phyloP scores from a whole-genome alignment of 2,329 filamentous ascomycete genomes.

The Aotearoamyces nothofagi region DNA sequence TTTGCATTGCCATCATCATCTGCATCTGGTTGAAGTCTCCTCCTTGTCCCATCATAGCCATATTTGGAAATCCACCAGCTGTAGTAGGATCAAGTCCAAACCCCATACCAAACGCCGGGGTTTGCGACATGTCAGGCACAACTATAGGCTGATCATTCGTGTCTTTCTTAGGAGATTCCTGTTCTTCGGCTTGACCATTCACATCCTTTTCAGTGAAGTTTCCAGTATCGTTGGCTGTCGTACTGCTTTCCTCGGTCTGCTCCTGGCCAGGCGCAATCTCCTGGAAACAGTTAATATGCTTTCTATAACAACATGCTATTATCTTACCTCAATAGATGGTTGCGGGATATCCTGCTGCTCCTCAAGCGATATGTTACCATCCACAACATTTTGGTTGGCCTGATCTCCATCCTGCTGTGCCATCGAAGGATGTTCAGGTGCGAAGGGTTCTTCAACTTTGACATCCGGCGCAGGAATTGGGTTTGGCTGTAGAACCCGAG shows the following conservation, averaged over 20 bases:
- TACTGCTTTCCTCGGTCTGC: slow-evolving; percentile 3
- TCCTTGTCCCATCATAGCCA: slow-evolving; percentile 23
- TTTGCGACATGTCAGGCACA: slow-evolving; percentile 2
- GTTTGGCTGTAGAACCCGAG: not conserved
- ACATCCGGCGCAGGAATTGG: slow-evolving; percentile 3
- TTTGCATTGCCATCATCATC: slow-evolving; percentile 65
- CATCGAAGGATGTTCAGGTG: slow-evolving; percentile 3
- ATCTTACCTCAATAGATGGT: slow-evolving; percentile 22
- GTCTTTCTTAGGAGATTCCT: slow-evolving; percentile 3
- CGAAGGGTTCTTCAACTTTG: slow-evolving; percentile 4
- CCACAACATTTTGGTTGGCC: no score
- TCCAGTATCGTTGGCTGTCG: slow-evolving; percentile 6
- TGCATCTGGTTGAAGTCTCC: slow-evolving; percentile 67
- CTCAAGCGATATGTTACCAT: no score
- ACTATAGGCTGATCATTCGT: slow-evolving; percentile 6
- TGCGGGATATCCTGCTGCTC: slow-evolving; percentile 21
- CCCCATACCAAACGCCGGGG: slow-evolving; percentile 17
- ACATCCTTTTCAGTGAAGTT: not conserved
- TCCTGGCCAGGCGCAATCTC: slow-evolving; percentile 20
- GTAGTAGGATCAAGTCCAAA: slow-evolving; percentile 26
- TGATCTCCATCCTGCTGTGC: no score
- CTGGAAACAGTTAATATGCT: slow-evolving; percentile 6
- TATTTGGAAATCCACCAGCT: slow-evolving; percentile 22
- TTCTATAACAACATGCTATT: not conserved
- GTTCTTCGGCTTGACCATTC: slow-evolving; percentile 1